Conservation (phyloP, 768 basidiomycete genomes). For the Hirschioporus abietinus region DNA sequence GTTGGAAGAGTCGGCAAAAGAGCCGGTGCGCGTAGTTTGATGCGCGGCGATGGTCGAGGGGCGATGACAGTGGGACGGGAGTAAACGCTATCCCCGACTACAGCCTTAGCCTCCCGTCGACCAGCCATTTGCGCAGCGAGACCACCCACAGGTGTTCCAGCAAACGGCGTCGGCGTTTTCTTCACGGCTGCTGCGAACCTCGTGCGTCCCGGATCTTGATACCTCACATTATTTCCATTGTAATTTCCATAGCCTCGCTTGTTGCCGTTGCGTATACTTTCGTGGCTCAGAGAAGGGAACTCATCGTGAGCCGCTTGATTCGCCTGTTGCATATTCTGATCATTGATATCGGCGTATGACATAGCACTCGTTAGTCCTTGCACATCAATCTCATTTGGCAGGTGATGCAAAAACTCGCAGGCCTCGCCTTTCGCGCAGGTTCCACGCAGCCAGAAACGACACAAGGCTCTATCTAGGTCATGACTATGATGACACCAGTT, state of each 20-base stretch:
- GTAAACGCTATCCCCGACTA: constrained; percentile 56
- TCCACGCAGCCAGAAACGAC: constrained; percentile 96
- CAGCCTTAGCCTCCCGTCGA: constrained; percentile 54
- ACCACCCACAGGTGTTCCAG: constrained; percentile 20
- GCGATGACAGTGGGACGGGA: constrained; percentile 68
- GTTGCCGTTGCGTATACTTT: constrained; percentile 32
- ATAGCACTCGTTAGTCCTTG: constrained; percentile 62
- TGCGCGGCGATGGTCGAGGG: constrained; percentile 75
- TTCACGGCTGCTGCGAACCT: constrained; percentile 91
- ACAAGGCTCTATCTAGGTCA: constrained; percentile 89
- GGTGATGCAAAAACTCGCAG: constrained; percentile 94
- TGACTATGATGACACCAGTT: constrained; percentile 47
- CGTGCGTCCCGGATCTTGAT: constrained; percentile 81
- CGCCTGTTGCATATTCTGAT: constrained; percentile 32
- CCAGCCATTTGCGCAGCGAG: constrained; percentile 29
- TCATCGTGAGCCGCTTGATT: constrained; percentile 48
- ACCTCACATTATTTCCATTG: constrained; percentile 29
- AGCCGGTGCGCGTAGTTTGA: constrained; percentile 77
- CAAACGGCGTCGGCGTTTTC: constrained; percentile 37
- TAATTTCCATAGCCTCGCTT: constrained; percentile 33
- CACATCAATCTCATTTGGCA: constrained; percentile 83
- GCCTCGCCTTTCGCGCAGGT: constrained; percentile 95
- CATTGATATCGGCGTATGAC: constrained; percentile 56
- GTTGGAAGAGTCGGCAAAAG: constrained; percentile 87
- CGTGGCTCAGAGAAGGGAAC: constrained; percentile 56